These are phyloP conservation scores for Talaromyces sp. DNA, from an alignment of 2,329 filamentous ascomycete genomes.

Conservation along the genomic window DNA sequence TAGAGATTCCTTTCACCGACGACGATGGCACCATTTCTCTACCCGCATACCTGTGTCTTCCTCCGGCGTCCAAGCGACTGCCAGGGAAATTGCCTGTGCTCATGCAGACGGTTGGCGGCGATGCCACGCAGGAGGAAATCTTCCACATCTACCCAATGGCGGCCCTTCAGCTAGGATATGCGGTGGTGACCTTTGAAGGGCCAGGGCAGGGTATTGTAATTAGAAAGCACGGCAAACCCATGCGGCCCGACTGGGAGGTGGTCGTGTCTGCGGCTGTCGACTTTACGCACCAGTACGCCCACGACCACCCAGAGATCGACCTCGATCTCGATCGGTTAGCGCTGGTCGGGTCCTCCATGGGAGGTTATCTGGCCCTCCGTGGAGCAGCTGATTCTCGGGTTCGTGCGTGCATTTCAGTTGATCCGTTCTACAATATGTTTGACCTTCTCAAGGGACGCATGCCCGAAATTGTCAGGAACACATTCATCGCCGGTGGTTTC, in stretches of 20 bases:
- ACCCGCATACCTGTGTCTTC: constrained; percentile 37
- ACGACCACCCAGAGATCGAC: constrained; percentile 10
- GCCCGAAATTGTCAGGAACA: background rate
- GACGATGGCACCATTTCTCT: constrained; percentile 19
- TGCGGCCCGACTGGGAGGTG: constrained; percentile 38
- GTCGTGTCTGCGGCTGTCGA: constrained; percentile 31
- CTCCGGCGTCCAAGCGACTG: constrained; percentile 16
- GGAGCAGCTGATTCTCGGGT: background rate
- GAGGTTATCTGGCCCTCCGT: constrained; percentile 35
- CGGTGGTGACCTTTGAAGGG: constrained; percentile 43
- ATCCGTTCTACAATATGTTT: background rate
- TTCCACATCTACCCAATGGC: constrained; percentile 28
- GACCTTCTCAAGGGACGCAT: background rate
- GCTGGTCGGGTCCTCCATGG: constrained; percentile 37
- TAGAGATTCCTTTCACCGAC: constrained; percentile 37
- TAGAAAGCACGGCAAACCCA: constrained; percentile 19
- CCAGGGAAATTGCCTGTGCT: constrained; percentile 32
- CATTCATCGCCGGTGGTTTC: background rate
- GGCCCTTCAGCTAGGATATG: constrained; percentile 35
- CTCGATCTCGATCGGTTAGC: constrained; percentile 29
- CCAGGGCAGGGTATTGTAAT: constrained; percentile 43
- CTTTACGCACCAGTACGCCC: constrained; percentile 15
- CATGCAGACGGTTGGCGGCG: constrained; percentile 32
- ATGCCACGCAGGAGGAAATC: constrained; percentile 40
- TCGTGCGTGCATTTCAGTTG: background rate